Conservation (phyloP, 305 asterid species). For the Stenogyne calaminthoides region DNA sequence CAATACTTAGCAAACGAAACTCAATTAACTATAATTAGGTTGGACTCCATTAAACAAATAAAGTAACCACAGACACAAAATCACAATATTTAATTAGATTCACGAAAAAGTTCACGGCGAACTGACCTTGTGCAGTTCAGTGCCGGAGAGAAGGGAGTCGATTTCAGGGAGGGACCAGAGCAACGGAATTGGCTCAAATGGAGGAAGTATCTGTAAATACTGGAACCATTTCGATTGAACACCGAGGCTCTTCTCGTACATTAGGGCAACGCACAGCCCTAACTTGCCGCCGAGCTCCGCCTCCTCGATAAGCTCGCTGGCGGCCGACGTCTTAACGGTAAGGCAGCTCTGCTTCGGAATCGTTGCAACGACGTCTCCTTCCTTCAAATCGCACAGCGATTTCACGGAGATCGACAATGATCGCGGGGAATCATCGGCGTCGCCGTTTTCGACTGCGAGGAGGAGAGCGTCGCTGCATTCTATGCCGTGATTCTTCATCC, state of each 20-base stretch:
- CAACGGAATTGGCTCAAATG: slow-evolving; percentile 78
- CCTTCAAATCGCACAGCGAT: slow-evolving; percentile 62
- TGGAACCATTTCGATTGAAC: slow-evolving; percentile 73
- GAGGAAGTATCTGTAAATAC: slow-evolving; percentile 66
- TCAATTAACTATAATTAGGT: background rate
- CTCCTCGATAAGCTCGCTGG: slow-evolving; percentile 61
- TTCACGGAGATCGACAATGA: slow-evolving; percentile 50
- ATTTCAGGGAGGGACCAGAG: slow-evolving; percentile 71
- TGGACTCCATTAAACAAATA: background rate
- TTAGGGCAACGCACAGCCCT: slow-evolving; percentile 69
- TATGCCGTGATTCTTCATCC: slow-evolving; percentile 75
- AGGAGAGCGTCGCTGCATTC: slow-evolving; percentile 78
- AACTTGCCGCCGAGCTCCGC: slow-evolving; percentile 71
- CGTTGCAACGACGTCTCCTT: slow-evolving; percentile 75
- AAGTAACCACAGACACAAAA: background rate
- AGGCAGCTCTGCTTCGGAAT: slow-evolving; percentile 90
- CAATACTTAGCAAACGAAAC: background rate
- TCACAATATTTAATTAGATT: background rate
- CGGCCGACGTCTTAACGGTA: slow-evolving; percentile 71
- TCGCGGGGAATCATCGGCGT: slow-evolving; percentile 20
- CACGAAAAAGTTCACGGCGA: background rate
- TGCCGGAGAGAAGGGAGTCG: slow-evolving; percentile 73
- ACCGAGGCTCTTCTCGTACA: slow-evolving; percentile 87
- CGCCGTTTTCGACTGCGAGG: slow-evolving; percentile 30
- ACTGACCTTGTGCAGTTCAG: slow-evolving; percentile 83